Evolutionary conservation across 305 asterid genomes (phyloP), one percentile per base, ranked within the genome.

Genomic region (Fraxinus floribunda): DNA sequence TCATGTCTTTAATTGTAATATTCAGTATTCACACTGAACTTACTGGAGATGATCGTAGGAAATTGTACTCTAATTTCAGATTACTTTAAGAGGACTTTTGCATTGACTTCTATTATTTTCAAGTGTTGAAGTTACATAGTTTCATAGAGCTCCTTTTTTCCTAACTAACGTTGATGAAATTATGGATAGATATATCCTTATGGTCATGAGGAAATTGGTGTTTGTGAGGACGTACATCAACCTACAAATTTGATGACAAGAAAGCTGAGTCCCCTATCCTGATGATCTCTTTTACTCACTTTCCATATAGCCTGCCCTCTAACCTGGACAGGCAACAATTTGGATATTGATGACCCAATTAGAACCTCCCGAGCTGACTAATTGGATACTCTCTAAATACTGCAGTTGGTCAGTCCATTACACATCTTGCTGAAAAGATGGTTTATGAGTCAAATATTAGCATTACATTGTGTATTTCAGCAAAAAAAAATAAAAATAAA

Each of bases 201-300:
- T 29, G 32, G 32, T 29, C 32, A 29, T 29, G 32, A 29, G 32
- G 32, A 29, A 29, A 3, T 29, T 29, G 3, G 2, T 29, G 32
- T 29, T 29, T 29, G 32, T 29, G 32, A 29, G 32, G 32, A 29
- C 2, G 2, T 29, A 29, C 26, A 24, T 24, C 26, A 24, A 24
- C 26, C 64, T 93, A 93, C 89, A 89, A 88, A 87, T 91, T 93
- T 80, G 94, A 93, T 38, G 88, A 91, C 88, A 89, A 84, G 90
- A 91, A 93, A 87, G 85, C 91, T 1, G 91, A 89, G 1, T 86
- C 95, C 38, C 86, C 90, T 71, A 78, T 76, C 30, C 71, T 91
- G 39, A 90, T 62, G 78, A 86, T 90, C 75, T 87, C 85, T 46
- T 91, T 87, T 84, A 94, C 95, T n/a, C 91, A 89, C 84, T 93